Evolutionary conservation across 768 basidiomycete genomes (phyloP), one percentile per base, ranked within the genome.

Genomic region (Xerocomus potaroensis): DNA sequence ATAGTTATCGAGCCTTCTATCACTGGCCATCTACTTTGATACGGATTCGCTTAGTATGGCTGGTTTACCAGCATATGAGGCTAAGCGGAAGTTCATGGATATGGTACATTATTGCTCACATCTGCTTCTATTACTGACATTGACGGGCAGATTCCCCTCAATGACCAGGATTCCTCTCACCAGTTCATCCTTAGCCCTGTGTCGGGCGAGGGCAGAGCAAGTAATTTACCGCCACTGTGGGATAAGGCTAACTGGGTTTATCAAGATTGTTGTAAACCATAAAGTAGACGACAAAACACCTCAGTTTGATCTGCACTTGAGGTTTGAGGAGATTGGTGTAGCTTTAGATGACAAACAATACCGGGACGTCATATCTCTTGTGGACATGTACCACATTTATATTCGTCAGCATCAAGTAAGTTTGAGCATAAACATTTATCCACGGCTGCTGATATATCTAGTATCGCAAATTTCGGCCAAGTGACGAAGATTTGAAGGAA

Each of bases 351-450:
- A 91, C 52, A 80, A 93, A 55, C 96, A 99, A 67, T 99, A 97
- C 63, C 80, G 91, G 43, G 92, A 98, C 65, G 81, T 79, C 19
- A 91, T 98, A 48, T 94, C 90, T 18, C 77, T 98, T 36, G 74
- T 93, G 49, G 94, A 98, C 64, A 92, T 97, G 79, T 96, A 95
- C 67, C 95, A 98, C 64, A 85, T 97, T 50, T 96, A 95, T 66
- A 77, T 84, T 37, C 81, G 96, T 43, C 83, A 83, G 57, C 81
- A 80, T 51, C 86, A 88, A 75, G 87, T 88, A 61, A 60, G 66
- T 58, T 22, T 34, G 35, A 37, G 16, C 29, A 24, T 48, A 19
- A 16, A 48, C 16, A 8, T 23, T 47, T 26, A 15, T 22, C 14
- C 29, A 24, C 40, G 18, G 32, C 40, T 23, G 30, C 45, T 63